Base-by-base conservation (phyloP, 345 rosid genomes). In the Luvunga scandens region DNA sequence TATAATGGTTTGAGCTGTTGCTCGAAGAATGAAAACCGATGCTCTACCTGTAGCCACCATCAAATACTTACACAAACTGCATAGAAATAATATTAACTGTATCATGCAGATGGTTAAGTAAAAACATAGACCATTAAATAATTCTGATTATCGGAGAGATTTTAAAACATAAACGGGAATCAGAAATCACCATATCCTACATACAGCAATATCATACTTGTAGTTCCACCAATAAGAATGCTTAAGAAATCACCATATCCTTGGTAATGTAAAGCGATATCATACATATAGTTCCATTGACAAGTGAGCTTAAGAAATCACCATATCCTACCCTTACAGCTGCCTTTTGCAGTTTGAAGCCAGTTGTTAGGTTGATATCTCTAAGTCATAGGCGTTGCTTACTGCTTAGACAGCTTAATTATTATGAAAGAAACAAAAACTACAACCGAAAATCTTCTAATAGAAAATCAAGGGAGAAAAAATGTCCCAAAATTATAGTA, bases 11-110 rank as follows among this genome's bases (percentile, higher is more conserved):
- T 74, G 77, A 53, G 82, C 42, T 84, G 42, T 86, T 50, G 85
- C 74, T 77, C 77, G 82, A 45, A 63, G 87, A 72, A 91, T 80
- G 81, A 84, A 93, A 57, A 89, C 86, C 0, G 97, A 88, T 69
- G 91, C 90, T 81, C 86, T 89, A 74, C 97, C 97, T 14, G 89
- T 88, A 71, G 95, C 95, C 69, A 93, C 89, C 92, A 86, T 89
- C 84, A 93, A 67, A 77, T 93, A 91, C 84, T 91, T 93, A 85
- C 93, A 89, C 81, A 93, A 87, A 83, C 97, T 90, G 88, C 86
- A 82, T 22, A 50, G 53, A 73, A 66, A 5, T 14, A 63, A 71
- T 48, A 77, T 30, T 76, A 50, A 39, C 28, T 73, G 39, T 25
- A 77, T 83, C 75, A 78, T 57, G 72, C 1, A 78, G 59, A 74